Percentiles rank a stretch among this genome's conserved stretches.
phyloP scores from a whole-genome alignment of 139 green algal species.

The Coelastrella sp. region DNA sequence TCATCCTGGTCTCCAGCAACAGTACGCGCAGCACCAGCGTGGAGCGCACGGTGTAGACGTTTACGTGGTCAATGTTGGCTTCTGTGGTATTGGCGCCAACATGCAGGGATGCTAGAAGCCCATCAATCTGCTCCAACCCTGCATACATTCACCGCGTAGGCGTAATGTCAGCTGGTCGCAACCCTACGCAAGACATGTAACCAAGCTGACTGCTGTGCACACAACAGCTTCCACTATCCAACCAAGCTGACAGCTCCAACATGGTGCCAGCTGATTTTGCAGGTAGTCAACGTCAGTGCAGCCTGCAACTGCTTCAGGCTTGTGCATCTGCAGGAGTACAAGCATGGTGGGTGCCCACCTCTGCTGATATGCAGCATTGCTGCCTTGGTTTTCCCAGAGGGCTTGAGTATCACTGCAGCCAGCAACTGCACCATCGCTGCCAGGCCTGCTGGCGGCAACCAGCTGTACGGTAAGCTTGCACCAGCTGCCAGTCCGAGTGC shows the following conservation, averaged over 20 bases:
- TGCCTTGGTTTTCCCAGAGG: slow-evolving; percentile 28
- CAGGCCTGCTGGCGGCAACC: slow-evolving; percentile 19
- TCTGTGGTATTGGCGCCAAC: not conserved
- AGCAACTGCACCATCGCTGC: slow-evolving; percentile 42
- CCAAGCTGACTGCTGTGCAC: too few species aligned
- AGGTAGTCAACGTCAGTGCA: too few species aligned
- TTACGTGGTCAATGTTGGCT: slow-evolving; percentile 3
- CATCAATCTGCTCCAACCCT: slow-evolving; percentile 32
- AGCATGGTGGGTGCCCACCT: not conserved
- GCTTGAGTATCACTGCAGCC: slow-evolving; percentile 25
- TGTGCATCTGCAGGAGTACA: not conserved
- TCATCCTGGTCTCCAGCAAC: slow-evolving; percentile 38
- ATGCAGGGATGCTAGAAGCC: not conserved
- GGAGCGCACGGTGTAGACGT: not conserved
- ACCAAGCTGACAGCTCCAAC: too few species aligned
- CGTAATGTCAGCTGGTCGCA: too few species aligned
- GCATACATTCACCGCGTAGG: not conserved
- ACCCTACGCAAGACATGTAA: too few species aligned
- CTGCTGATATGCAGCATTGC: slow-evolving; percentile 37
- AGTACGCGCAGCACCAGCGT: slow-evolving; percentile 35
- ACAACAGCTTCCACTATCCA: too few species aligned
- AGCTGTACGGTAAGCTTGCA: slow-evolving; percentile 10
- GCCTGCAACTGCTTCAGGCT: too few species aligned
- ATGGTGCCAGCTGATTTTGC: too few species aligned
- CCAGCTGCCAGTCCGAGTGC: not conserved